phyloP scores from a whole-genome alignment of 2,329 filamentous ascomycete genomes.

The Shiraia bambusicola region DNA sequence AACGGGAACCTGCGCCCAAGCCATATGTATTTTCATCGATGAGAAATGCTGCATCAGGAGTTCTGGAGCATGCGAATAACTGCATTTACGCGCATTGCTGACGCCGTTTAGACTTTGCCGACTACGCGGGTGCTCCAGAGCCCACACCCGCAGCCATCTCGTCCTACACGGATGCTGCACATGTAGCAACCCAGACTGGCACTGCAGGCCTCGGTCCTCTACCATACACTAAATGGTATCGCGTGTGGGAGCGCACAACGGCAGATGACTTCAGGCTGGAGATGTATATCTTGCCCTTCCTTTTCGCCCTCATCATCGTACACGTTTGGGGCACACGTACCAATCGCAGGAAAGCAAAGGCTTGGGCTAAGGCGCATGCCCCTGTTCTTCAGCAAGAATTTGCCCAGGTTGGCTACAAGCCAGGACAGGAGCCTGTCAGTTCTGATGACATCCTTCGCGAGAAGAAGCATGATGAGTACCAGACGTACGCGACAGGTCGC shows the following conservation, averaged over 20 bases:
- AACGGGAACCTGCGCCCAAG: too few relatives aligned
- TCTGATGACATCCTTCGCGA: conserved; percentile 72
- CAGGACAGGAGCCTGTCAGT: conserved; percentile 47
- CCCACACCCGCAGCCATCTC: conserved; percentile 57
- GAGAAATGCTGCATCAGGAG: too few relatives aligned
- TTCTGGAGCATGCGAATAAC: too few relatives aligned
- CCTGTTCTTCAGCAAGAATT: conserved; percentile 77
- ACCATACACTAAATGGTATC: conserved; percentile 95
- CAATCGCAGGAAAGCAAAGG: conserved; percentile 77
- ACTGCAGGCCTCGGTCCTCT: conserved; percentile 45
- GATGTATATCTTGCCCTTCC: conserved; percentile 74
- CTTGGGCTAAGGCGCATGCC: conserved; percentile 77
- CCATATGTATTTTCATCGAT: too few relatives aligned
- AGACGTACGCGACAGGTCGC: conserved; percentile 84
- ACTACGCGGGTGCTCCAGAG: conserved; percentile 80
- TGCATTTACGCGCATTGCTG: background rate
- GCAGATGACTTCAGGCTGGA: conserved; percentile 85
- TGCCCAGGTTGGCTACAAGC: conserved; percentile 75
- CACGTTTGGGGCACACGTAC: conserved; percentile 78
- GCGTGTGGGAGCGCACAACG: conserved; percentile 86
- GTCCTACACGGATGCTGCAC: conserved; percentile 42
- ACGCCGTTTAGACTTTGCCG: conserved; percentile 74
- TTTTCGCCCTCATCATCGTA: conserved; percentile 72
- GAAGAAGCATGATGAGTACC: conserved; percentile 82
- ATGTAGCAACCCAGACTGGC: conserved; percentile 41